Conservation (phyloP, 2,329 filamentous ascomycete species). For the Emergomyces pasteurianus region DNA sequence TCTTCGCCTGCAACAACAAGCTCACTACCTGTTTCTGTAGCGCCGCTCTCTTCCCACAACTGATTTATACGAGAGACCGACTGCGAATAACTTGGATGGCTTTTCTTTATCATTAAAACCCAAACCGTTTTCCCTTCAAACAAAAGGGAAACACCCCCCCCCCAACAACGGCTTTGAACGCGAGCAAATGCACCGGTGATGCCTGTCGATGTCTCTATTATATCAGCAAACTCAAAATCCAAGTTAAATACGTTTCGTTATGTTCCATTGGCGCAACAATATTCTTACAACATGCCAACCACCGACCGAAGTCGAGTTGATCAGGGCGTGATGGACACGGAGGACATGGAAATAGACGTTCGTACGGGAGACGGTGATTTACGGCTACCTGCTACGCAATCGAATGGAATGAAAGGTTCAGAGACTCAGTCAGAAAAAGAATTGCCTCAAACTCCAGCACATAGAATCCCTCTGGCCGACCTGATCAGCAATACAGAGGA, state of each 20-base stretch:
- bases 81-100: background rate
- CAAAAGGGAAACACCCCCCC: background rate
- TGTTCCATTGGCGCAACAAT: background rate
- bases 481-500: conserved; percentile 51
- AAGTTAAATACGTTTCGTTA: conserved; percentile 25
- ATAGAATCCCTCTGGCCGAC: conserved; percentile 47
- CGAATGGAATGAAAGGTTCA: conserved; percentile 1
- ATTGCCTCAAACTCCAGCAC: conserved; percentile 47
- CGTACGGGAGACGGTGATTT: background rate
- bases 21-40: background rate
- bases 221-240: conserved; percentile 23
- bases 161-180: too few relatives aligned
- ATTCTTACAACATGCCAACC: background rate
- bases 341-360: background rate
- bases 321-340: background rate
- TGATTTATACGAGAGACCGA: background rate
- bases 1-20: background rate
- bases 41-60: background rate
- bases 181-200: conserved; percentile 10
- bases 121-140: background rate
- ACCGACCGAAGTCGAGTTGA: background rate
- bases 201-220: conserved; percentile 4
- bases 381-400: background rate
- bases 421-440: conserved; percentile 22
- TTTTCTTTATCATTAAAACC: background rate